A percentile compares a stretch with the other conserved stretches of the same genome.
Conservation (phyloP, 345 rosid species). For the Eucalyptus marginata region DNA sequence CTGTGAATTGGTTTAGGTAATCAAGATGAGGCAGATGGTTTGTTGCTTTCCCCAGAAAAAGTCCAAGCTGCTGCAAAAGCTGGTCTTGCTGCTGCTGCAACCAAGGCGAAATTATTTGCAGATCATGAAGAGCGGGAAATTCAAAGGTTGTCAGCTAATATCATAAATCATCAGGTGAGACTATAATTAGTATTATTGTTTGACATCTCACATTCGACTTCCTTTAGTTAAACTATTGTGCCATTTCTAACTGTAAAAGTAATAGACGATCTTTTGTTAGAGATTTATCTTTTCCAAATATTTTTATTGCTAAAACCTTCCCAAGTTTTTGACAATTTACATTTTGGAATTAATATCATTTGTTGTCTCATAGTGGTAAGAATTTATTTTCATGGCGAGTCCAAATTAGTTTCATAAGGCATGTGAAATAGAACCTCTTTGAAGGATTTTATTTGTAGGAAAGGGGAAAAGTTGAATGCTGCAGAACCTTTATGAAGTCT, state of each 20-base stretch:
- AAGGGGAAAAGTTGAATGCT: neutral
- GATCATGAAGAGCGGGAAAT: conserved; percentile 99
- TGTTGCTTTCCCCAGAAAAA: conserved; percentile 50
- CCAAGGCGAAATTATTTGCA: conserved; percentile 90
- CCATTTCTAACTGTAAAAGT: neutral
- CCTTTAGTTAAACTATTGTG: neutral
- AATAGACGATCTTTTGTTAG: neutral
- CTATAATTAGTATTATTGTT: neutral
- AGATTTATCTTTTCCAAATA: neutral
- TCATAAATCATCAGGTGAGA: conserved; percentile 84
- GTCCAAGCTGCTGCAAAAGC: conserved; percentile 72
- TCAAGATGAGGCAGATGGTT: conserved; percentile 38
- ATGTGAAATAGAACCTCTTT: neutral
- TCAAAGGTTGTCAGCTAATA: conserved; percentile 92
- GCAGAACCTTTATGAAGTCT: neutral
- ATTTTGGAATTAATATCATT: neutral
- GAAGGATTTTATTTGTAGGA: neutral
- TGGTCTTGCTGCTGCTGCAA: conserved; percentile 95
- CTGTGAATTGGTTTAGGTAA: conserved; percentile 16
- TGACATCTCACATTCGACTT: neutral
- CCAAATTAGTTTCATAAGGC: neutral
- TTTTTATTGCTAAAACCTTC: neutral
- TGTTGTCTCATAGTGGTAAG: neutral
- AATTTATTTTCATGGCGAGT: neutral
- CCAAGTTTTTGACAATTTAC: neutral